These are phyloP conservation scores for Rhododendron kiyosumense DNA, from an alignment of 148 eudicot genomes.

Conservation along the genomic window DNA sequence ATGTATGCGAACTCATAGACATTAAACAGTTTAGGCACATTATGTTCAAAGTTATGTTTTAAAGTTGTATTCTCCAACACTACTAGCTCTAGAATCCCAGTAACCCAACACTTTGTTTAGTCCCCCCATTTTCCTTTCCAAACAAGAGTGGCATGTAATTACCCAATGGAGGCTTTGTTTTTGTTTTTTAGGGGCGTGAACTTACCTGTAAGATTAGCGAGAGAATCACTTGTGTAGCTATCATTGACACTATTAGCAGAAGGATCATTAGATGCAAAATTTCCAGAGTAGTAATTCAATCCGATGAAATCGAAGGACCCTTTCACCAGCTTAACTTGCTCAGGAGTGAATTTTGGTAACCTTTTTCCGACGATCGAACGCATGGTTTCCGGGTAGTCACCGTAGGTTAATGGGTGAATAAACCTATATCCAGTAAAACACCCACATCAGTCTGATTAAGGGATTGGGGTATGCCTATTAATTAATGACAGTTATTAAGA, in stretches of 20 bases:
- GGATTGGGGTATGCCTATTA: no score
- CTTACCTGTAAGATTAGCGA: constrained; percentile 34
- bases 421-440: neutral
- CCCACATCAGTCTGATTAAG: neutral
- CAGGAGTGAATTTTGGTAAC: neutral
- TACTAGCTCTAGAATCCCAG: no score
- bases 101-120: neutral
- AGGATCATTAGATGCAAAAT: constrained; percentile 34
- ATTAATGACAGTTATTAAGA: no score
- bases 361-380: neutral
- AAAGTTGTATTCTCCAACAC: no score
- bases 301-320: constrained; percentile 8
- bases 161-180: no score
- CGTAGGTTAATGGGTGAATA: constrained; percentile 3
- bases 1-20: neutral
- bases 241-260: constrained; percentile 17
- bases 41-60: no score
- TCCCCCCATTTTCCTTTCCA: neutral
- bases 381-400: neutral
- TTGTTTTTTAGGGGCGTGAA: neutral
- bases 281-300: neutral
- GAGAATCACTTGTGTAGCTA: constrained; percentile 39
- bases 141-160: no score
- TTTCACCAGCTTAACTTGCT: neutral
- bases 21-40: no score